Evolutionary conservation across 2,329 filamentous ascomycete genomes (phyloP).

Genomic region (Xylariaceae sp.): DNA sequence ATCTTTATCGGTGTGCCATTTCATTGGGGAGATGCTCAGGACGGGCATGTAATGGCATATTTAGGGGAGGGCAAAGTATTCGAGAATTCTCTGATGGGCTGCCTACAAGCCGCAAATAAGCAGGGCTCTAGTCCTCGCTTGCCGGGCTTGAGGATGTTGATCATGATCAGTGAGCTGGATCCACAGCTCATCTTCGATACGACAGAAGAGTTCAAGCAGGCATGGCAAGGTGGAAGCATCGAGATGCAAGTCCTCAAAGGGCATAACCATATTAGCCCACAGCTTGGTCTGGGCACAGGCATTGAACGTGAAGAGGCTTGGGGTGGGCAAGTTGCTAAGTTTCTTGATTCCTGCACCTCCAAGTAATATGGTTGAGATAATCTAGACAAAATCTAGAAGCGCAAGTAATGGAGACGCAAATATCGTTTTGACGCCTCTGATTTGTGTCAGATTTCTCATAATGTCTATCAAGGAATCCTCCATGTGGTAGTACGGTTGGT

Average conservation of each 20-base stretch:
- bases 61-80: constrained; percentile 33
- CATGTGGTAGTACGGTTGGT: too few relatives aligned
- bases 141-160: constrained; percentile 29
- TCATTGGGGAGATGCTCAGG: constrained; percentile 33
- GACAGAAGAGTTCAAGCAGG: constrained; percentile 30
- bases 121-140: constrained; percentile 14
- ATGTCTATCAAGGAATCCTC: too few relatives aligned
- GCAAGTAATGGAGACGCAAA: too few relatives aligned
- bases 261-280: constrained; percentile 42
- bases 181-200: constrained; percentile 33
- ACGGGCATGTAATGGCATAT: constrained; percentile 32
- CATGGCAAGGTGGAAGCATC: constrained; percentile 29
- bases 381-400: too few relatives aligned
- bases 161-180: constrained; percentile 38
- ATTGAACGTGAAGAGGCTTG: constrained; percentile 41
- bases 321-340: constrained; percentile 37
- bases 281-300: constrained; percentile 34
- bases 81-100: constrained; percentile 32
- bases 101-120: constrained; percentile 29
- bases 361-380: neutral
- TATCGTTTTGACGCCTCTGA: neutral
- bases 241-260: constrained; percentile 33
- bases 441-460: too few relatives aligned
- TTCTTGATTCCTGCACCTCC: constrained; percentile 27
- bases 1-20: constrained; percentile 35